These are phyloP conservation scores for Chaetomidium leptoderma DNA, from an alignment of 495 filamentous ascomycete species.

Conservation along the genomic window DNA sequence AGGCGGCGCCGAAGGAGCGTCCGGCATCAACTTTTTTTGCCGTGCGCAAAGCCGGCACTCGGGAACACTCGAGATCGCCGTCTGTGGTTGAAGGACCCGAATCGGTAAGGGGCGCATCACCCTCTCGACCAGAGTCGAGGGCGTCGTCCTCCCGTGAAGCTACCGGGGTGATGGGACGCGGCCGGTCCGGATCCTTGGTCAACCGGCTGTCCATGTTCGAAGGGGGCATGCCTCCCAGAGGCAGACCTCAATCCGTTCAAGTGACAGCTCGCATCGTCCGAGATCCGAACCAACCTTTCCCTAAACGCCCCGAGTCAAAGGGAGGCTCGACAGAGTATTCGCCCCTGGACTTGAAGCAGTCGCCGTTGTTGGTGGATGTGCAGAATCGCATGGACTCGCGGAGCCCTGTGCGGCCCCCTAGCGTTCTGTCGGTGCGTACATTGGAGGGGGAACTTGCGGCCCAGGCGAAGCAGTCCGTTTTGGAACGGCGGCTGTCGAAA, in stretches of 20 bases:
- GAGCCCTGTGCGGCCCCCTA: slow-evolving; percentile 18
- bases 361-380: slow-evolving; percentile 66
- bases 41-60: slow-evolving; percentile 44
- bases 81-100: slow-evolving; percentile 44
- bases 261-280: slow-evolving; percentile 76
- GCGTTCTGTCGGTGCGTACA: slow-evolving; percentile 12
- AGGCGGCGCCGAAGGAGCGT: slow-evolving; percentile 27
- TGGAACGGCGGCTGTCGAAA: slow-evolving; percentile 38
- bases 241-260: slow-evolving; percentile 66
- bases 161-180: slow-evolving; percentile 23
- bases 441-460: slow-evolving; percentile 19
- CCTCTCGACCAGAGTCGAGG: slow-evolving; percentile 40
- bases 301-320: slow-evolving; percentile 40
- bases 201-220: slow-evolving; percentile 47
- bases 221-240: slow-evolving; percentile 36
- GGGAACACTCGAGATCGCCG: slow-evolving; percentile 42
- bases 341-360: slow-evolving; percentile 63
- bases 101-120: slow-evolving; percentile 33
- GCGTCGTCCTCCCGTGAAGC: slow-evolving; percentile 45
- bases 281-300: slow-evolving; percentile 48
- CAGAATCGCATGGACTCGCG: slow-evolving; percentile 42
- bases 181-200: slow-evolving; percentile 43
- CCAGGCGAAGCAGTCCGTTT: slow-evolving; percentile 30
- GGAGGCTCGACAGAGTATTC: slow-evolving; percentile 37
- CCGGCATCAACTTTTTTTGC: slow-evolving; percentile 49